A percentile compares a stretch with the other conserved stretches of the same genome.
Evolutionary conservation across 2,329 filamentous ascomycete genomes (phyloP).

Genomic region (Pseudogymnoascus sp.): DNA sequence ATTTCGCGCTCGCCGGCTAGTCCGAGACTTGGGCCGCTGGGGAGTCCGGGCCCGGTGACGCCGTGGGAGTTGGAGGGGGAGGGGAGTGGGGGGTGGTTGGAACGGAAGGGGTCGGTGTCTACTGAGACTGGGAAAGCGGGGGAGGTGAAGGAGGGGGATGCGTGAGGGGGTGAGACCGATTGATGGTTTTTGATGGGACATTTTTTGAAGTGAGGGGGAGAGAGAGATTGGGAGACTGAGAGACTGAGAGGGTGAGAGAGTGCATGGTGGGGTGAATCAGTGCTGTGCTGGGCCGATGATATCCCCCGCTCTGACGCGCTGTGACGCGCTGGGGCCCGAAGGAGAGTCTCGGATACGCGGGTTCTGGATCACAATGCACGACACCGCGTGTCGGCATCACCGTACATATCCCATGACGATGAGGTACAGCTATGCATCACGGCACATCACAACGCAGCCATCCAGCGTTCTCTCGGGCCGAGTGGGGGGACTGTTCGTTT

Average conservation of each 20-base stretch:
- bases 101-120: neutral
- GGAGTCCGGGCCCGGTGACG: neutral
- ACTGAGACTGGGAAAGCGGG: neutral
- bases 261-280: no score
- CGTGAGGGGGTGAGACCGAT: neutral
- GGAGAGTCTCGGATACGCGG: neutral
- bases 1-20: neutral
- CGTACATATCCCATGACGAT: neutral
- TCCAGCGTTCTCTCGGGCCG: neutral
- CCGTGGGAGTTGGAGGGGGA: constrained; percentile 3
- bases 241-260: no score
- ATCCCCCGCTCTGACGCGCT: no score
- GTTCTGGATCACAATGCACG: neutral
- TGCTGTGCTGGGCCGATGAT: no score
- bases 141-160: neutral
- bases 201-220: neutral
- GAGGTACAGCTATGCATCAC: neutral
- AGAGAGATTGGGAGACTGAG: neutral
- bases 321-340: neutral
- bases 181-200: neutral
- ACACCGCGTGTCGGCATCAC: neutral
- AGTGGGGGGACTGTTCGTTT: no score
- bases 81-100: constrained; percentile 1
- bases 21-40: neutral
- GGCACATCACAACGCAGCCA: no score